Evolutionary conservation across 2,329 filamentous ascomycete genomes (phyloP), one percentile per base, ranked within the genome.

Genomic region (Ophiosphaerella herpotricha): DNA sequence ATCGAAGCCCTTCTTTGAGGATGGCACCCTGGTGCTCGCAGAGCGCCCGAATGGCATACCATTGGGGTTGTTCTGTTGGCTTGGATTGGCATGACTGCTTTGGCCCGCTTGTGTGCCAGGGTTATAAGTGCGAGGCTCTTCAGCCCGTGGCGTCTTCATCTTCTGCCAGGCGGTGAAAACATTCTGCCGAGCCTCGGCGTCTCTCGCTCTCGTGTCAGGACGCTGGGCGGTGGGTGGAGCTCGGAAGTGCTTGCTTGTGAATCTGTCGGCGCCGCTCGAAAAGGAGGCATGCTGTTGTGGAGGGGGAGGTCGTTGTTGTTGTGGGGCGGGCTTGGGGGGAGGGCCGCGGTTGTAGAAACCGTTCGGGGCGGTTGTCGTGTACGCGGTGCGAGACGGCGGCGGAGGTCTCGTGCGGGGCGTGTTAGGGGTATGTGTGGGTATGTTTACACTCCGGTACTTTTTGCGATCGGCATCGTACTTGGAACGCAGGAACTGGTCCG

Each of bases 381-480:
- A 72, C 26, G 75, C 72, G 43, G 77, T 74, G 18, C 77, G 68
- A 18, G 76, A 71, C 5, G 77, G 76, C 11, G 77, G 75, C 21
- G 77, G 76, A 38, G 73, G 72, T 24, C 73, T 74, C 43, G 65
- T 68, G 50, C 73, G 69, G 7, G 68, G 68, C 3, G 65, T 67
- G 26, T 76, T 77, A 23, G 75, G 73, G 38, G 74, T 74, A 48
- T 73, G 70, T 2, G 70, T 58, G 16, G 71, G 64, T n/a, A 62
- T 50, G 44, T 64, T 63, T 18, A 60, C 38, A 43, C 56, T 58
- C 16, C 67, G 57, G 52, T 66, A 67, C 50, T 80, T 82, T 48
- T 80, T 74, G 46, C 84, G 77, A 54, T 85, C 83, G n/a, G 77
- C 77, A 66, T 88, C 85, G 61, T 88, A 88, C 66, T 82, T 84